Base-by-base conservation (phyloP, 306 rosid genomes). In the Castanospermum australe region DNA sequence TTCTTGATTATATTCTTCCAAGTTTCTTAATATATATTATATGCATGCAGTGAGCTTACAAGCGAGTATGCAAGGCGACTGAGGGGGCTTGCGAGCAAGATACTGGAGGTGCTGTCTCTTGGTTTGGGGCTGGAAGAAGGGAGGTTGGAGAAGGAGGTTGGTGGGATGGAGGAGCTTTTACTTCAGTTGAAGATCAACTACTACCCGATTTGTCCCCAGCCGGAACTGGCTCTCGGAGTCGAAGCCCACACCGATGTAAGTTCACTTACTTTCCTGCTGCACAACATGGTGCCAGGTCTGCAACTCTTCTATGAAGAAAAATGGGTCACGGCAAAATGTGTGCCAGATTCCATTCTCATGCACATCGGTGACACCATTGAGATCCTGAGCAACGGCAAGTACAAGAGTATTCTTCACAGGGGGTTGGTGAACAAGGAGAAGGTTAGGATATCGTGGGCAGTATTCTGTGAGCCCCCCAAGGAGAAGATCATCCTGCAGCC, bases 401-500 rank as follows among this genome's bases (percentile, higher is more conserved):
- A 81, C 86, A 93, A 93, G 85, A 93, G 97, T 14, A 93, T 93
- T 64, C 91, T 91, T 68, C 98, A 93, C 38, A 86, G 98, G 67
- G 97, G 93, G 0, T 79, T 93, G 67, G 97, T 93, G 36, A 93
- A 93, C 89, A 90, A 91, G 80, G 93, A 93, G 39, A 93, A 90
- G 67, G 98, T 93, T 39, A 84, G 98, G 85, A 88, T 93, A 36
- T 93, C 98, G 0, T 91, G 98, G 98, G 97, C 98, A 0, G 97
- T 89, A 7, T 93, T 93, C 84, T 90, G 97, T 44, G 98, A 93
- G 72, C 98, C 98, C 0, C 97, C 93, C 0, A 93, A 91, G 89
- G 98, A 93, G 81, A 93, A 93, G 89, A 93, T 93, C 45, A 86
- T 91, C 2, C 84, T 93, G 1, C 73, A 91, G 82, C 98, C 98